Base-by-base conservation (phyloP, 2,329 filamentous ascomycete genomes). In the Ramularia collo-cygni region DNA sequence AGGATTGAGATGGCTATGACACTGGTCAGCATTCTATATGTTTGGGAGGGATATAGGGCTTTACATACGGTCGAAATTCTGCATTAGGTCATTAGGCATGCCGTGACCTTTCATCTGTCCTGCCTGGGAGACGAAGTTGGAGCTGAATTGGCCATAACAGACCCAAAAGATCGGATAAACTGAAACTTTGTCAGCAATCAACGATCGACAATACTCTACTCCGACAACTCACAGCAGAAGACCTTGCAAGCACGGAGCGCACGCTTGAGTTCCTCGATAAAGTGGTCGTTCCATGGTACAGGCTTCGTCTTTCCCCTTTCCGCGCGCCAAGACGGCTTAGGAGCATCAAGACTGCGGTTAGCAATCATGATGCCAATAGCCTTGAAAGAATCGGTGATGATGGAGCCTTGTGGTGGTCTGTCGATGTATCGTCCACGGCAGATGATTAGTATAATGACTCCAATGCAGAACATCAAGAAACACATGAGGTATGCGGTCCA, bases 201-300 rank as follows among this genome's bases (percentile, higher is more conserved):
- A 31, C n/a, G n/a, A n/a, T n/a, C n/a, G 21, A 6, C 21, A 24
- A 24, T 6, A 24, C 15, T 14, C 15, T 31, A 6, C 28, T 8
- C 6, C 6, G n/a, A 6, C 10, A 10, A 16, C 34, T 27, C 5
- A 36, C 19, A 70, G 14, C 62, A 40, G 37, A 86, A 85, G 39
- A 85, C 80, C 52, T 81, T 78, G 69, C 82, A 87, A 12, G 81
- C 83, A 57, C 69, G 56, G 8, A 79, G 58, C 2, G 75, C 75
- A 28, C 79, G 78, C 65, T 81, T 82, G 35, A 87, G 66, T 56
- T 87, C 83, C 2, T 84, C 80, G 35, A 87, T 67, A 50, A 86
- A 87, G 51, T 74, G 70, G 52, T 85, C 79, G 38, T 83, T 74
- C 79, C 82, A 86, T 0, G 70, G 66, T 17, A 76, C 61, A 2